Percentiles rank a stretch among this genome's conserved stretches.
Evolutionary conservation across 2,329 filamentous ascomycete genomes (phyloP).

Genomic region (Cadophora malorum): DNA sequence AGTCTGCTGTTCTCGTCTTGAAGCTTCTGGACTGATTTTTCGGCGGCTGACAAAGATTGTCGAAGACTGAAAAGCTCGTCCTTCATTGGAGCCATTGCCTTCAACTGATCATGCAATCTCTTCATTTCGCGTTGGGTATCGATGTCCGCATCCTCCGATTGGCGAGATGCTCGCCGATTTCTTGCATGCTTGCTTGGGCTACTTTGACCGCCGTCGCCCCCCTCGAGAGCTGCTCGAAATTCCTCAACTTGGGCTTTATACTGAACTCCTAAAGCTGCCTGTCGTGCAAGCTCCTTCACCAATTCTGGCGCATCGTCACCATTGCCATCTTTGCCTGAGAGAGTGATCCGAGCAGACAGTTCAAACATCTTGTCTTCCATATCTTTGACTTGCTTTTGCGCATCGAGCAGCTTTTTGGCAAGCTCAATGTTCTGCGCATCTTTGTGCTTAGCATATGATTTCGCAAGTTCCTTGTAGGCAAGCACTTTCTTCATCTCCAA

Average conservation of each 20-base stretch:
- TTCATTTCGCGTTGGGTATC: constrained; percentile 62
- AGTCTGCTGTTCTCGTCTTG: constrained; percentile 44
- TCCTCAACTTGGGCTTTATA: constrained; percentile 66
- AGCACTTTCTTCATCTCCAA: constrained; percentile 79
- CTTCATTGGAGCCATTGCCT: constrained; percentile 57
- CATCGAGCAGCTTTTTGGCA: constrained; percentile 68
- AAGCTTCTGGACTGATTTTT: constrained; percentile 44
- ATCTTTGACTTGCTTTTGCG: constrained; percentile 67
- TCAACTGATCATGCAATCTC: constrained; percentile 59
- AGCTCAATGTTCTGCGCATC: constrained; percentile 74
- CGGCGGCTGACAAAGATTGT: constrained; percentile 55
- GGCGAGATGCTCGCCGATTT: constrained; percentile 53
- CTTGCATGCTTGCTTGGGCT: constrained; percentile 46
- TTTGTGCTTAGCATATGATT: constrained; percentile 79
- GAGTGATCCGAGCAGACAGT: constrained; percentile 62
- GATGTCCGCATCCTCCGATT: constrained; percentile 57
- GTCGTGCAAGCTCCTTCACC: constrained; percentile 60
- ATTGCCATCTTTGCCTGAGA: constrained; percentile 47
- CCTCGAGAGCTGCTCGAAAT: constrained; percentile 58
- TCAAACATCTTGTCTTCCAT: constrained; percentile 70
- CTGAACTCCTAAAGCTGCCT: constrained; percentile 62
- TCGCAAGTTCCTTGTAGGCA: constrained; percentile 80
- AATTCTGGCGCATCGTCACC: constrained; percentile 56
- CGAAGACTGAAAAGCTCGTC: constrained; percentile 61
- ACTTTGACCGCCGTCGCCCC: constrained; percentile 45